These are phyloP conservation scores for Paramecium primaurelia DNA, from an alignment of 73 alveolate species.

Conservation along the genomic window DNA sequence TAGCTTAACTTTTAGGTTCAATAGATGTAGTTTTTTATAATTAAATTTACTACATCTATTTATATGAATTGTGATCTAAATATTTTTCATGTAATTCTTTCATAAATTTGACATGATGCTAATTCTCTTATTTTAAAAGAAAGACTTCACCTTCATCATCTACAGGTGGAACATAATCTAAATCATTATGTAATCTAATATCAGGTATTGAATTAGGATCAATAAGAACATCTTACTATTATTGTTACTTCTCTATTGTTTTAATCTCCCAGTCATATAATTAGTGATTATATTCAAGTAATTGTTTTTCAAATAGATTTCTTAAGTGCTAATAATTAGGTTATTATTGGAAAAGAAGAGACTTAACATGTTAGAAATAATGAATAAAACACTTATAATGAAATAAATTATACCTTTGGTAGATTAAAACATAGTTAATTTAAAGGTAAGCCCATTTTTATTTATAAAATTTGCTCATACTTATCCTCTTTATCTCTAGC, in stretches of 20 bases:
- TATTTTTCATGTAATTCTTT: constrained; percentile 37
- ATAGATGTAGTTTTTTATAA: not conserved
- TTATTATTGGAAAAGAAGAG: constrained; percentile 66
- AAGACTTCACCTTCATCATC: constrained; percentile 30
- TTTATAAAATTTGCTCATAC: constrained; percentile 67
- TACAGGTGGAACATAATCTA: constrained; percentile 5
- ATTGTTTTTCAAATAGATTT: not conserved
- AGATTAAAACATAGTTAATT: constrained; percentile 67
- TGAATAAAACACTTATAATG: constrained; percentile 56
- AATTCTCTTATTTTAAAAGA: not conserved
- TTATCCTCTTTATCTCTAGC: constrained; percentile 66
- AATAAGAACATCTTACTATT: not conserved
- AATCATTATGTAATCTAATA: not conserved
- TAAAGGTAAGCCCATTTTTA: constrained; percentile 65
- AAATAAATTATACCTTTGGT: constrained; percentile 46
- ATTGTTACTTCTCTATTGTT: not conserved
- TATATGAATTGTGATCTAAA: not conserved
- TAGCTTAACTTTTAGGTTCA: not conserved
- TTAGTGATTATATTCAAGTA: not conserved
- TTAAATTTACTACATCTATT: not conserved
- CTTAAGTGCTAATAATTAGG: constrained; percentile 65
- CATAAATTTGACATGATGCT: not conserved
- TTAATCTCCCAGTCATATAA: constrained; percentile 28
- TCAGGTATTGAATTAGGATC: constrained; percentile 23
- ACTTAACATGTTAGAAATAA: constrained; percentile 64